A percentile compares a stretch with the other conserved stretches of the same genome.
These are phyloP conservation scores for Oryza australiensis DNA, from an alignment of 176 grass and related monocot species.

Conservation along the genomic window DNA sequence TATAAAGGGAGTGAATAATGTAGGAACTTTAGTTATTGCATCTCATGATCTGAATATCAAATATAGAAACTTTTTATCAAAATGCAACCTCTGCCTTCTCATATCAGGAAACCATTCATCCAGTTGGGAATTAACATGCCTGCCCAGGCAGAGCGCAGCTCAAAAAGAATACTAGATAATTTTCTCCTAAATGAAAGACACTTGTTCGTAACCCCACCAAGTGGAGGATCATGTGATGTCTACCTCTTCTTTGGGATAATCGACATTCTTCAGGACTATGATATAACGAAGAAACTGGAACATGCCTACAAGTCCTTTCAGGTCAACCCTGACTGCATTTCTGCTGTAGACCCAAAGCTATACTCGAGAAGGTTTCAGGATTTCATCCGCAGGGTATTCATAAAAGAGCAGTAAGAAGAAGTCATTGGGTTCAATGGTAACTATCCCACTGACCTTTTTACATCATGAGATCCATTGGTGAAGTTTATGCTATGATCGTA, in stretches of 20 bases:
- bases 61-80: conserved; percentile 24
- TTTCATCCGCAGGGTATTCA: conserved; percentile 72
- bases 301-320: conserved; percentile 91
- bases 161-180: conserved; percentile 41
- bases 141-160: conserved; percentile 57
- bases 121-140: conserved; percentile 71
- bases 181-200: conserved; percentile 51
- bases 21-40: conserved; percentile 16
- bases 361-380: conserved; percentile 90
- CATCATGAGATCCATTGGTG: conserved; percentile 48
- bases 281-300: conserved; percentile 79
- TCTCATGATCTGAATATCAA: conserved; percentile 22
- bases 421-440: not conserved
- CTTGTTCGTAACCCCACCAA: conserved; percentile 41
- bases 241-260: conserved; percentile 89
- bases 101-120: conserved; percentile 58
- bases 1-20: conserved; percentile 39
- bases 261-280: conserved; percentile 66
- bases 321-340: conserved; percentile 70
- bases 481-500: conserved; percentile 39
- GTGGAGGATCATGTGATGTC: conserved; percentile 49
- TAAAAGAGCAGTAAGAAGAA: conserved; percentile 43
- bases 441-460: conserved; percentile 32
- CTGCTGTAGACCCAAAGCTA: conserved; percentile 81
- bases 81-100: conserved; percentile 19